These are phyloP conservation scores for Sporothrix variecibatus DNA, from an alignment of 2,329 filamentous ascomycete genomes.

Conservation along the genomic window DNA sequence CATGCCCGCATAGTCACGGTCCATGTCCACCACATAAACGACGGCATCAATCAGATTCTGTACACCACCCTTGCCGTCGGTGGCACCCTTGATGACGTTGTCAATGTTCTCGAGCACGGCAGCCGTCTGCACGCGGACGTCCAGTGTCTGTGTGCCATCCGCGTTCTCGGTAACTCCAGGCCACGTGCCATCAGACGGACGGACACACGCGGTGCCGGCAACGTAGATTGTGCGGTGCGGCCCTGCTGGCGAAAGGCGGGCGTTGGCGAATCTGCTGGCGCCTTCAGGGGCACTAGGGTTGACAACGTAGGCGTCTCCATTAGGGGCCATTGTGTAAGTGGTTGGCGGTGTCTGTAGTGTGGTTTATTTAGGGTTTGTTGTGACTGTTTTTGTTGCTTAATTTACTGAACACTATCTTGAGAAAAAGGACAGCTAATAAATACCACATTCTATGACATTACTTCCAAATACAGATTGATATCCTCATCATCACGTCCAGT, in stretches of 20 bases:
- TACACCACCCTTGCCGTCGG: slow-evolving; percentile 40
- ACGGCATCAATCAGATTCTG: slow-evolving; percentile 44
- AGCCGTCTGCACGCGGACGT: slow-evolving; percentile 43
- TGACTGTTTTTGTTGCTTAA: neutral
- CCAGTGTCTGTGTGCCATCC: slow-evolving; percentile 40
- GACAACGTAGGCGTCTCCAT: slow-evolving; percentile 40
- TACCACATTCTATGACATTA: neutral
- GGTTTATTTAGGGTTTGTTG: neutral
- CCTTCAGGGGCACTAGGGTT: slow-evolving; percentile 37
- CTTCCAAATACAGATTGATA: neutral
- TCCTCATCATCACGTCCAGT: neutral
- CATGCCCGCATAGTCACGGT: slow-evolving; percentile 46
- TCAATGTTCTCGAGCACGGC: slow-evolving; percentile 44
- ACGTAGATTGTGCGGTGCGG: slow-evolving; percentile 44
- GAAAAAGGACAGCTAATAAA: too few relatives aligned
- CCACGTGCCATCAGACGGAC: slow-evolving; percentile 39
- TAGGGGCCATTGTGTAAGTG: slow-evolving; percentile 35
- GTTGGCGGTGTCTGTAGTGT: neutral
- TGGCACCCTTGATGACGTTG: slow-evolving; percentile 42
- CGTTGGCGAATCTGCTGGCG: slow-evolving; percentile 40
- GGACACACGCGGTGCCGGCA: slow-evolving; percentile 42
- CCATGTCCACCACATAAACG: slow-evolving; percentile 47
- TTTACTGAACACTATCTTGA: too few relatives aligned
- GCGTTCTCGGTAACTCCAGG: slow-evolving; percentile 41
- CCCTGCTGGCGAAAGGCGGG: slow-evolving; percentile 39